These are phyloP conservation scores for Vanderwaltozyma verrucispora DNA, from an alignment of 805 yeast species.

Conservation along the genomic window DNA sequence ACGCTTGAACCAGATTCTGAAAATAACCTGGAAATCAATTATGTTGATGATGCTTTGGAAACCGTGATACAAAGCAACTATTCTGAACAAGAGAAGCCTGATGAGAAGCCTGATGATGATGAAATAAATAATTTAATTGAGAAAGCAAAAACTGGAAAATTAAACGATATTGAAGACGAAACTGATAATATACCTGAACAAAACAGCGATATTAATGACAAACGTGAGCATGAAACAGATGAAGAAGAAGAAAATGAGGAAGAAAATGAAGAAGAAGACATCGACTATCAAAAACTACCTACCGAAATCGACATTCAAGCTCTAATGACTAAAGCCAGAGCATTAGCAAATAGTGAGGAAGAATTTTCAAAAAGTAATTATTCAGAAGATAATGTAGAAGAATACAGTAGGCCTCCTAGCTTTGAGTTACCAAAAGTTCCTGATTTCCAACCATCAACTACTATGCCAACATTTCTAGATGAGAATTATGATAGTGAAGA, in stretches of 20 bases:
- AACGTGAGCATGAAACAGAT: too few relatives aligned
- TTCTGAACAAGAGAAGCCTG: not conserved
- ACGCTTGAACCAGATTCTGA: too few relatives aligned
- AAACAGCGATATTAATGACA: too few relatives aligned
- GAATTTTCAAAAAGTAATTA: not conserved
- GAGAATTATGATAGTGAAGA: conserved; percentile 2
- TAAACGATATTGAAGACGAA: too few relatives aligned
- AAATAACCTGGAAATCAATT: too few relatives aligned
- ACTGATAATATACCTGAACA: too few relatives aligned
- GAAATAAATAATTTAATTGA: not conserved
- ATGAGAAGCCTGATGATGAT: not conserved
- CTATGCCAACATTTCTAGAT: conserved; percentile 5
- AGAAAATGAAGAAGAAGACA: not conserved
- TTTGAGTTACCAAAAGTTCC: conserved; percentile 2
- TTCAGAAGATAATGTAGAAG: not conserved
- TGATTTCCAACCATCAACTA: not conserved
- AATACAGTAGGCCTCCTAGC: not conserved
- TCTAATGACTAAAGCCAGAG: not conserved
- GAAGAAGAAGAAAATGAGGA: not conserved
- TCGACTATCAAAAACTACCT: conserved; percentile 1
- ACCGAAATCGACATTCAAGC: conserved; percentile 2
- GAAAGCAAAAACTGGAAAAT: not conserved
- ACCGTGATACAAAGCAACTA: too few relatives aligned
- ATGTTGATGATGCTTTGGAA: too few relatives aligned
- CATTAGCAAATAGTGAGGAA: not conserved